Percentiles rank a stretch among this genome's conserved stretches.
These are phyloP conservation scores for Solidago caesia DNA, from an alignment of 129 eudicot genomes.

Conservation along the genomic window DNA sequence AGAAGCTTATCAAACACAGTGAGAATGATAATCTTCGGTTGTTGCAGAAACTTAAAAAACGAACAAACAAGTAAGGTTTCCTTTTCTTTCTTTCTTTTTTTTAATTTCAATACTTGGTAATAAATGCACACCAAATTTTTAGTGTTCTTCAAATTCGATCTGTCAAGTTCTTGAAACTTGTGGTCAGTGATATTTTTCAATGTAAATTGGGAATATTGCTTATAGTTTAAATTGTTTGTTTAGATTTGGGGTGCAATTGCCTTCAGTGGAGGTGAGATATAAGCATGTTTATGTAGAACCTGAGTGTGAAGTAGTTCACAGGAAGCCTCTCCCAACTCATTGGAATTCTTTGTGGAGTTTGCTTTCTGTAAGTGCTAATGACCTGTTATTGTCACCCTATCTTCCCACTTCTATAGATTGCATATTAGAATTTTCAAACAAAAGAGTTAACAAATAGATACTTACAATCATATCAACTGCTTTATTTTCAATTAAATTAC, in stretches of 20 bases:
- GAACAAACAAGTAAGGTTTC: slow-evolving; percentile 46
- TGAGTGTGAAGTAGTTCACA: slow-evolving; percentile 52
- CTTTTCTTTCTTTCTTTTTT: too few relatives aligned
- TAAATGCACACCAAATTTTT: too few relatives aligned
- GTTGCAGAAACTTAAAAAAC: slow-evolving; percentile 47
- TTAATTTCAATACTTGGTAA: neutral
- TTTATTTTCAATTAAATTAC: neutral
- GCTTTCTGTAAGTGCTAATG: slow-evolving; percentile 30
- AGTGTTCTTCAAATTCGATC: too few relatives aligned
- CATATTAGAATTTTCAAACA: too few relatives aligned
- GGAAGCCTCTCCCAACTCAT: slow-evolving; percentile 67
- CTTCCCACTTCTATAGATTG: too few relatives aligned
- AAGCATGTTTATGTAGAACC: slow-evolving; percentile 42
- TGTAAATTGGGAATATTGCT: neutral
- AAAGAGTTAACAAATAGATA: too few relatives aligned
- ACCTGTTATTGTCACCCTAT: too few relatives aligned
- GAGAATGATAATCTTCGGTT: slow-evolving; percentile 53
- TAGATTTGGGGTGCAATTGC: slow-evolving; percentile 48
- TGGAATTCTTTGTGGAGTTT: slow-evolving; percentile 48
- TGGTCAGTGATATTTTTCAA: too few relatives aligned
- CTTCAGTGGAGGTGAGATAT: slow-evolving; percentile 50
- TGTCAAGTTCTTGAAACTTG: too few relatives aligned
- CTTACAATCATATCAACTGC: neutral
- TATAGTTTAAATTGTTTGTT: neutral
- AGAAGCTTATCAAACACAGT: slow-evolving; percentile 49